Base-by-base conservation (phyloP, 208 protist genomes). In the Eutreptiella sp. region DNA sequence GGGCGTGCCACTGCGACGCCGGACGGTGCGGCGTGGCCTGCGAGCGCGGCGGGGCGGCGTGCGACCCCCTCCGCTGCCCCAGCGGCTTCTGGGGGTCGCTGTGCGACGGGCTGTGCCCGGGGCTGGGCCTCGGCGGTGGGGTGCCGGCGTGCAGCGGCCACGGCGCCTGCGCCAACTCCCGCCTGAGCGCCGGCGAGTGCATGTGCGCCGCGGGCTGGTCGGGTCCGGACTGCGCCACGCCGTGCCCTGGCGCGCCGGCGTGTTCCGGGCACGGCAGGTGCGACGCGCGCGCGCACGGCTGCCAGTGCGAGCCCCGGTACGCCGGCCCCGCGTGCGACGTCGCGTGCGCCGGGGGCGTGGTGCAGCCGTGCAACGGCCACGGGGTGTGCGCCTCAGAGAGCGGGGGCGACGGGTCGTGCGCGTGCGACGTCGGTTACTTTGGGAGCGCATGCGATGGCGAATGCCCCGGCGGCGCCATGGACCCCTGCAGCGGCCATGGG, bases 401-500 rank as follows among this genome's bases (percentile, higher is more conserved):
- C 31, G 50, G 11, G 9, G 50, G 50, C 11, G 16, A 7, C 46
- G 29, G 7, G 9, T 64, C 48, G 26, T 26, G 58, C 46, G 50
- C 24, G 32, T 64, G 58, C 28, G 5, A 26, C 5, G 9, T 50
- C 7, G 47, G 47, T 7, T 64, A 64, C 43, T 64, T 23, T 19
- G 58, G 58, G 9, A 7, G n/a, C 11, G 24, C 5, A 14, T 64
- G 58, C 50, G 9, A 26, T 7, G 42, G 50, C 50, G 48, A 64
- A 50, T 64, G 58, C 50, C 41, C 58, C 4, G 58, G 58, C 29
- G 43, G 48, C 24, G 58, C 58, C 14, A 35, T 9, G 5, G 21
- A 35, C 16, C 58, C 58, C 31, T 64, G 58, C 58, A 43, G 7
- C 28, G 58, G 58, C 4, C 58, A 43, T 50, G 58, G 58, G 14